Conservation (phyloP, 768 basidiomycete species). For the Termitomyces sp. region DNA sequence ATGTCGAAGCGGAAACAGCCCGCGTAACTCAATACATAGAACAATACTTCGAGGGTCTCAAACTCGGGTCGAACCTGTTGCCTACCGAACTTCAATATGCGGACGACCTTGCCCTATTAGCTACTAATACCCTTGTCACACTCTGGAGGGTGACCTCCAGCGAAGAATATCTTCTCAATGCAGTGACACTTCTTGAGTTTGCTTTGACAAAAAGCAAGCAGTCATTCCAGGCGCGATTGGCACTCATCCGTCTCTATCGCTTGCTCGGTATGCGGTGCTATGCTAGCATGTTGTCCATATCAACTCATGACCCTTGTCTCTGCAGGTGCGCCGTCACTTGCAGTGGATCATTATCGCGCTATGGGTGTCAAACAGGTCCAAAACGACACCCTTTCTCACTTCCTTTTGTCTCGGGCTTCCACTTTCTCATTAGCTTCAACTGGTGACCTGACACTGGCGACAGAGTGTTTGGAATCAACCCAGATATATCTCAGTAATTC, state of each 20-base stretch:
- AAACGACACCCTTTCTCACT: slow-evolving; percentile 84
- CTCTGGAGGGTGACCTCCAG: slow-evolving; percentile 55
- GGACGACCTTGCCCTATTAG: slow-evolving; percentile 79
- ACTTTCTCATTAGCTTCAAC: slow-evolving; percentile 74
- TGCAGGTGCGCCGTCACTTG: slow-evolving; percentile 65
- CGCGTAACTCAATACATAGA: slow-evolving; percentile 48
- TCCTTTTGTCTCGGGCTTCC: slow-evolving; percentile 69
- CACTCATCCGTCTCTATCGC: slow-evolving; percentile 79
- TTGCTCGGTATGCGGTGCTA: slow-evolving; percentile 52
- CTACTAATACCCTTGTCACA: slow-evolving; percentile 61
- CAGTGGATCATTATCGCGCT: slow-evolving; percentile 73
- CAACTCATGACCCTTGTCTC: not conserved
- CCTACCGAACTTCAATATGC: slow-evolving; percentile 81
- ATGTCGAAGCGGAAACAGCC: slow-evolving; percentile 48
- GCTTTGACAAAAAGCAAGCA: slow-evolving; percentile 68
- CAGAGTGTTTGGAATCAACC: slow-evolving; percentile 75
- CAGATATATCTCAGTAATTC: slow-evolving; percentile 80
- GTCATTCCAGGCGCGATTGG: slow-evolving; percentile 72
- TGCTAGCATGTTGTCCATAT: not conserved
- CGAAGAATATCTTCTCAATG: slow-evolving; percentile 57
- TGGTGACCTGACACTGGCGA: slow-evolving; percentile 70
- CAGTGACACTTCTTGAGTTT: slow-evolving; percentile 65
- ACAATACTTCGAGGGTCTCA: slow-evolving; percentile 63
- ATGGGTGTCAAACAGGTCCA: slow-evolving; percentile 84
- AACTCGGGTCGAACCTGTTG: slow-evolving; percentile 61